These are phyloP conservation scores for Cryomyces minteri DNA, from an alignment of 495 filamentous ascomycete genomes.

Conservation along the genomic window DNA sequence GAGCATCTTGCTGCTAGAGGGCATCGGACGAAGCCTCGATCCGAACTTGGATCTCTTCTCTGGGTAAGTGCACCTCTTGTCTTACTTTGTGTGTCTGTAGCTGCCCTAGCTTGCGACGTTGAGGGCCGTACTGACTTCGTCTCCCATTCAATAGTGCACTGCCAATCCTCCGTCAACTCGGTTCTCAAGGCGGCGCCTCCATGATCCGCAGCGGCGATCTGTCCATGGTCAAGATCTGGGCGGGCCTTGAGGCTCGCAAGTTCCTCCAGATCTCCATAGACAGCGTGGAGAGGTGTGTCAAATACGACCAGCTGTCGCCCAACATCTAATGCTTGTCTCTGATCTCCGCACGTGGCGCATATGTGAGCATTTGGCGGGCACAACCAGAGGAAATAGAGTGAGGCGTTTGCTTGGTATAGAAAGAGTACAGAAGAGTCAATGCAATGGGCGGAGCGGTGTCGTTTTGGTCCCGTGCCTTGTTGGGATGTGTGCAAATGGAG, in stretches of 20 bases:
- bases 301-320: slow-evolving; percentile 25
- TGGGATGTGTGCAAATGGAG: no score
- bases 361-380: no score
- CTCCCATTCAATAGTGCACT: slow-evolving; percentile 40
- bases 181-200: slow-evolving; percentile 54
- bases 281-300: slow-evolving; percentile 40
- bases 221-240: slow-evolving; percentile 89
- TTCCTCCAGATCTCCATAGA: slow-evolving; percentile 79
- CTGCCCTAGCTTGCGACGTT: not conserved
- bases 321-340: slow-evolving; percentile 15
- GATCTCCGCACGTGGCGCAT: no score
- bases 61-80: slow-evolving; percentile 29
- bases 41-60: slow-evolving; percentile 77
- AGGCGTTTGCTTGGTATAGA: no score
- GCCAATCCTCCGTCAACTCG: slow-evolving; percentile 78
- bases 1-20: slow-evolving; percentile 81
- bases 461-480: no score
- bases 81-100: not conserved
- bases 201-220: slow-evolving; percentile 46
- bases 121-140: not conserved
- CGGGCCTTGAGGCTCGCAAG: slow-evolving; percentile 72
- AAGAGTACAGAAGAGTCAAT: no score
- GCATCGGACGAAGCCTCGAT: slow-evolving; percentile 76
- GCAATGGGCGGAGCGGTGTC: no score
- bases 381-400: no score